These are phyloP conservation scores for Halophytophthora polymorphica DNA, from an alignment of 352 stramenopile species.

Conservation along the genomic window DNA sequence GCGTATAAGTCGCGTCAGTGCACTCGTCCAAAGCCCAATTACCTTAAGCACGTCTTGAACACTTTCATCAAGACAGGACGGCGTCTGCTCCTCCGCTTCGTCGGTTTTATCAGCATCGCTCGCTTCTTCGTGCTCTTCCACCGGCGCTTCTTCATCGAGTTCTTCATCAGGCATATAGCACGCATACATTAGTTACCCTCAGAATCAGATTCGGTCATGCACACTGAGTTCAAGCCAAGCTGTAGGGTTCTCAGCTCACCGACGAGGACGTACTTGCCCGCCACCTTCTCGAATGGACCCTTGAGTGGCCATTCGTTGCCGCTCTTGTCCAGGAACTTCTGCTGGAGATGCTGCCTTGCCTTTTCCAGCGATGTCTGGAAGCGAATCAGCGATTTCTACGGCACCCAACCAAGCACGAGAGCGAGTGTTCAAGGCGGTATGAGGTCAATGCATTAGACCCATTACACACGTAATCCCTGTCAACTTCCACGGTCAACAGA, in stretches of 20 bases:
- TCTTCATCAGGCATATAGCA: constrained; percentile 9
- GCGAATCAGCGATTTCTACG: constrained; percentile 32
- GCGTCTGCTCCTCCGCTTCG: constrained; percentile 28
- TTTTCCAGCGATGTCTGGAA: constrained; percentile 48
- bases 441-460: no score
- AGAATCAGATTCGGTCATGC: not conserved
- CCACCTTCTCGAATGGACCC: constrained; percentile 38
- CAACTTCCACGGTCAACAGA: no score
- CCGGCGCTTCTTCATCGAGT: constrained; percentile 33
- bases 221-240: not conserved
- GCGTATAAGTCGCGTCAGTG: no score
- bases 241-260: constrained; percentile 21
- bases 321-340: constrained; percentile 64
- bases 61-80: constrained; percentile 28
- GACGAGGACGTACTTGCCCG: constrained; percentile 65
- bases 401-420: no score
- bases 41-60: constrained; percentile 48
- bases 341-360: constrained; percentile 46
- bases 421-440: no score
- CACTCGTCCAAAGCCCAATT: no score
- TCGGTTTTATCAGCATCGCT: constrained; percentile 26
- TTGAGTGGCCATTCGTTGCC: constrained; percentile 61
- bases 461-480: no score
- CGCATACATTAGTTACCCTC: not conserved
- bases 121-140: constrained; percentile 35